Percentiles rank a stretch among this genome's conserved stretches.
These are phyloP conservation scores for Brassica napus DNA, from an alignment of 345 rosid species.

Conservation along the genomic window DNA sequence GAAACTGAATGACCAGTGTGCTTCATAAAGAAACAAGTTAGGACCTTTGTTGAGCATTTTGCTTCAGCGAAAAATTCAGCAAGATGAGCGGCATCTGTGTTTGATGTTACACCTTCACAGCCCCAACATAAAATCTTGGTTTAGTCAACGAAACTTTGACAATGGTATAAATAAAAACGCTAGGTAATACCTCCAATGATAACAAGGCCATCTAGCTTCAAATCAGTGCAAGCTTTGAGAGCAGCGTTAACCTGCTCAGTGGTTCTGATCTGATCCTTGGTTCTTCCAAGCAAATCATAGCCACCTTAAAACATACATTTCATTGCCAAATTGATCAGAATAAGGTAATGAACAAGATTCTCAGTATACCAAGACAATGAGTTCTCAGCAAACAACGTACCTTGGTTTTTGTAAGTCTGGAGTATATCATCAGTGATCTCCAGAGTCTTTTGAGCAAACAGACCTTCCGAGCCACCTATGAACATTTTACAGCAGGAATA, in stretches of 20 bases:
- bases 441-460: slow-evolving; percentile 89
- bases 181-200: slow-evolving; percentile 80
- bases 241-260: slow-evolving; percentile 96
- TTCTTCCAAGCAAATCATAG: slow-evolving; percentile 93
- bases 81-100: slow-evolving; percentile 98
- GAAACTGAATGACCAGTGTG: neutral
- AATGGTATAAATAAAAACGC: neutral
- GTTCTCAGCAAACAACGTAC: slow-evolving; percentile 40
- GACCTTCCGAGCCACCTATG: slow-evolving; percentile 96
- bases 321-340: slow-evolving; percentile 20
- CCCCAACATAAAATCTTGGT: neutral
- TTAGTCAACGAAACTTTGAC: slow-evolving; percentile 1
- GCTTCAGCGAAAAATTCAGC: slow-evolving; percentile 94
- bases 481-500: neutral
- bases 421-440: slow-evolving; percentile 83
- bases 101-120: slow-evolving; percentile 80
- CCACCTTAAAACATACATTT: slow-evolving; percentile 59
- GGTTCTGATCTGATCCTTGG: slow-evolving; percentile 95
- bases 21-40: slow-evolving; percentile 6
- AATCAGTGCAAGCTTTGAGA: slow-evolving; percentile 70
- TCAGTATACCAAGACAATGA: slow-evolving; percentile 14
- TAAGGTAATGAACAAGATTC: slow-evolving; percentile 16
- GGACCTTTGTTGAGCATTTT: slow-evolving; percentile 80
- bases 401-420: slow-evolving; percentile 92
- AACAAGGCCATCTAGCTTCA: slow-evolving; percentile 94